These are phyloP conservation scores for Hemerocallis citrina DNA, from an alignment of 106 monocot species.

Conservation along the genomic window DNA sequence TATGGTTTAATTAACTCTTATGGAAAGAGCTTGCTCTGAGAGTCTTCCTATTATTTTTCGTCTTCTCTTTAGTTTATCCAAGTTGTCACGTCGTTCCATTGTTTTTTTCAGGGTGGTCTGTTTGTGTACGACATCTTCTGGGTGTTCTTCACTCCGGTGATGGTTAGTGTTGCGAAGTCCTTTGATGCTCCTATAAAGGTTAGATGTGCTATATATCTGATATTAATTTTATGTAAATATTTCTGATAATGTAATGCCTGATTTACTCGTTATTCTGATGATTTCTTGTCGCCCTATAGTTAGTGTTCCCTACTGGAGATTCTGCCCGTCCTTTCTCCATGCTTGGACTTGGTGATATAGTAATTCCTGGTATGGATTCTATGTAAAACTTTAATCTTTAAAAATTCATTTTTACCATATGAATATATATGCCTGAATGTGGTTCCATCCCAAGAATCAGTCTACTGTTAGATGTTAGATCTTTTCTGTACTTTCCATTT, in stretches of 20 bases:
- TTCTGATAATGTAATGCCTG: neutral
- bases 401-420: neutral
- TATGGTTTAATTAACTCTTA: neutral
- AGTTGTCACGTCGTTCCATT: neutral
- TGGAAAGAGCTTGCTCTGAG: neutral
- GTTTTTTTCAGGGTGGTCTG: constrained; percentile 50
- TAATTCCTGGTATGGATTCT: constrained; percentile 69
- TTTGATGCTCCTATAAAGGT: constrained; percentile 99
- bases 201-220: neutral
- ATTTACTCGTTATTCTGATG: neutral
- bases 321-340: constrained; percentile 82
- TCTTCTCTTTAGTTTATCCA: neutral
- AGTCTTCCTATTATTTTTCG: neutral
- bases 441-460: too few species aligned
- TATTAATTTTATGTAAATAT: neutral
- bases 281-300: constrained; percentile 27
- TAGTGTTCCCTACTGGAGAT: constrained; percentile 85
- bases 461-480: too few species aligned
- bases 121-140: constrained; percentile 82
- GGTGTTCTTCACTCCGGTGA: constrained; percentile 85
- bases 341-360: constrained; percentile 99
- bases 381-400: too few species aligned
- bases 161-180: constrained; percentile 85
- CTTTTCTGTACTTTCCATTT: too few species aligned
- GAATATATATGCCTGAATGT: too few species aligned